Conservation (phyloP, 345 rosid species). For the Populus davidiana region DNA sequence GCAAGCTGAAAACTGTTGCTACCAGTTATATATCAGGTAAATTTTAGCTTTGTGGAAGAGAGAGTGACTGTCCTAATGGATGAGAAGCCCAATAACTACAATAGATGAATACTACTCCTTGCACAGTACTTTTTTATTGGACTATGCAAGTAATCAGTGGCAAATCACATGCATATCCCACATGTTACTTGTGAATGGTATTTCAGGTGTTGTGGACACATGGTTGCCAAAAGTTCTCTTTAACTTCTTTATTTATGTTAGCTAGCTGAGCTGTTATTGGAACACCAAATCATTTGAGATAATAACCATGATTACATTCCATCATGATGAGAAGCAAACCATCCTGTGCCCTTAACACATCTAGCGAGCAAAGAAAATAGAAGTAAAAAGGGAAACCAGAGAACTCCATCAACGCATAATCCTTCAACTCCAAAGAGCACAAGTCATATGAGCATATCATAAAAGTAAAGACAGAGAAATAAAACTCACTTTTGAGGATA, state of each 20-base stretch:
- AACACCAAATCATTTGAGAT: neutral
- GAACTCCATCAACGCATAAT: neutral
- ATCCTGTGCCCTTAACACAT: neutral
- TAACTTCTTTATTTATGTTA: neutral
- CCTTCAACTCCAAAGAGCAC: neutral
- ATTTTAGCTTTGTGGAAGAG: neutral
- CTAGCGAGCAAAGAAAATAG: neutral
- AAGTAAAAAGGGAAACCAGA: neutral
- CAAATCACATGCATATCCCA: neutral
- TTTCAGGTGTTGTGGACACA: neutral
- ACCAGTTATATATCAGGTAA: neutral
- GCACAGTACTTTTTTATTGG: neutral
- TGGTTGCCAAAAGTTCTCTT: neutral
- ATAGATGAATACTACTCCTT: neutral
- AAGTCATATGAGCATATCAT: neutral
- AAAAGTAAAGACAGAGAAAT: neutral
- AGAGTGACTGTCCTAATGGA: neutral
- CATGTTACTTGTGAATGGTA: neutral
- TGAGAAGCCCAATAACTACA: neutral
- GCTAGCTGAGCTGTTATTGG: neutral
- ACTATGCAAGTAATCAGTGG: neutral
- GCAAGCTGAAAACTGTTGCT: neutral
- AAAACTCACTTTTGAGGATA: constrained; percentile 83
- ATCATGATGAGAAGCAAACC: neutral
- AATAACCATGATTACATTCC: neutral